Evolutionary conservation across 106 monocot genomes (phyloP).

Genomic region (Acorus gramineus): DNA sequence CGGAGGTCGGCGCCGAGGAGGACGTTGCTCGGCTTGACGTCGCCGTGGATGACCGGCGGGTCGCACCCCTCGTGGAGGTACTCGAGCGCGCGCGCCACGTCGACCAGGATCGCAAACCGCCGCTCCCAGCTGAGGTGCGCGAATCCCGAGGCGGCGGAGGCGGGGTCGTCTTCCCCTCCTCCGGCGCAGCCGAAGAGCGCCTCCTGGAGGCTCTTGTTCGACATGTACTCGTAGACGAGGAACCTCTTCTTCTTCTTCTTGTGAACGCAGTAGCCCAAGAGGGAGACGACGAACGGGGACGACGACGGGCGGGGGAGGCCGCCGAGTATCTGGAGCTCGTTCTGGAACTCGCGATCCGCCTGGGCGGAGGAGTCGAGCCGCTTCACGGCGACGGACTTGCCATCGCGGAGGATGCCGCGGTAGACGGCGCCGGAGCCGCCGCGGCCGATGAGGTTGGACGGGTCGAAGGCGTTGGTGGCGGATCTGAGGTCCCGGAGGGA

Average conservation of each 20-base stretch:
- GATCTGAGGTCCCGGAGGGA: conserved; percentile 23
- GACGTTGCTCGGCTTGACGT: conserved; percentile 88
- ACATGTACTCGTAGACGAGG: conserved; percentile 53
- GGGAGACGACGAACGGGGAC: conserved; percentile 44
- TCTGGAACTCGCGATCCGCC: conserved; percentile 28
- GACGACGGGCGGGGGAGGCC: conserved; percentile 8
- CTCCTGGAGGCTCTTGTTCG: conserved; percentile 46
- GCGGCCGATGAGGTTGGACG: conserved; percentile 43
- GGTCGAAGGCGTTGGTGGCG: conserved; percentile 34
- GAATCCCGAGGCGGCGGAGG: not conserved
- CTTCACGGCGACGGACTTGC: conserved; percentile 47
- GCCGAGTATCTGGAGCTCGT: conserved; percentile 37
- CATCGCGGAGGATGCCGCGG: conserved; percentile 24
- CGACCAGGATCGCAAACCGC: conserved; percentile 42
- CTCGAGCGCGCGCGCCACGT: conserved; percentile 39
- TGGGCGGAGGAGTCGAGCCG: conserved; percentile 16
- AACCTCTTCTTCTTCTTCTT: conserved; percentile 12
- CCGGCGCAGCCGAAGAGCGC: conserved; percentile 27
- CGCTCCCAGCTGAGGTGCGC: conserved; percentile 16
- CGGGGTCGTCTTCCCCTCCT: too few species aligned
- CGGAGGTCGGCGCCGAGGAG: conserved; percentile 46
- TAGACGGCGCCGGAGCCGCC: conserved; percentile 52
- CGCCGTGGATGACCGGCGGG: conserved; percentile 79
- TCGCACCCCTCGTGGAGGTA: conserved; percentile 67
- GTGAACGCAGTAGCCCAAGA: conserved; percentile 50